A percentile compares a stretch with the other conserved stretches of the same genome.
phyloP scores from a whole-genome alignment of 148 eudicot species.

The Rhododendron ferrugineum region DNA sequence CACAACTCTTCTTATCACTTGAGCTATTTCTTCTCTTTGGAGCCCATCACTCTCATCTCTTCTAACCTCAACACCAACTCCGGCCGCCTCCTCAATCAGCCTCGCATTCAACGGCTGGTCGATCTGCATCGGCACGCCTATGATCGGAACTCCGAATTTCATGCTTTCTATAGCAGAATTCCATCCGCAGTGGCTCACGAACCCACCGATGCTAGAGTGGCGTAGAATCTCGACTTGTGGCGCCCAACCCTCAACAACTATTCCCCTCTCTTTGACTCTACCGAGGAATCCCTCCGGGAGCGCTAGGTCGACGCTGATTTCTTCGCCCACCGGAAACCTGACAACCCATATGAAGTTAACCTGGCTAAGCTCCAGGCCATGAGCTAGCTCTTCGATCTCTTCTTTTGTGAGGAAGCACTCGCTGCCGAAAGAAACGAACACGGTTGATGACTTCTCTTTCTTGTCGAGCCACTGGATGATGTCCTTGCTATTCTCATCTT shows the following conservation, averaged over 20 bases:
- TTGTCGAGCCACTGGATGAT: constrained; percentile 25
- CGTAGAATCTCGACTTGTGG: constrained; percentile 23
- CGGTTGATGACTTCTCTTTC: constrained; percentile 11
- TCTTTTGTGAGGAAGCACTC: constrained; percentile 21
- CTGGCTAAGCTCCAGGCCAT: constrained; percentile 23
- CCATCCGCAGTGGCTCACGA: constrained; percentile 41
- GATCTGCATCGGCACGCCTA: constrained; percentile 24
- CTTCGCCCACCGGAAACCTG: constrained; percentile 16
- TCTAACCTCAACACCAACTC: constrained; percentile 19
- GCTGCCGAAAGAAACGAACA: constrained; percentile 28
- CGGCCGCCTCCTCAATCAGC: constrained; percentile 22
- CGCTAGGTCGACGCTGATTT: neutral
- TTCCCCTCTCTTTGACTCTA: constrained; percentile 21
- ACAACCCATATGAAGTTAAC: constrained; percentile 28
- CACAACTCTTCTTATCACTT: neutral
- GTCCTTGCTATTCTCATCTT: neutral
- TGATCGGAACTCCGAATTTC: constrained; percentile 22
- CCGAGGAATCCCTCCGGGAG: constrained; percentile 26
- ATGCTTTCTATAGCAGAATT: constrained; percentile 24
- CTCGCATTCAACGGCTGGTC: constrained; percentile 31
- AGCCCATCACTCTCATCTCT: constrained; percentile 17
- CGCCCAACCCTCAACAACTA: constrained; percentile 22
- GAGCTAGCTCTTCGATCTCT: constrained; percentile 22
- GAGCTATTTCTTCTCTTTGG: constrained; percentile 12
- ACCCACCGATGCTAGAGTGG: constrained; percentile 23